phyloP scores from a whole-genome alignment of 257 asterid genomes.

The Capsicum baccatum region DNA sequence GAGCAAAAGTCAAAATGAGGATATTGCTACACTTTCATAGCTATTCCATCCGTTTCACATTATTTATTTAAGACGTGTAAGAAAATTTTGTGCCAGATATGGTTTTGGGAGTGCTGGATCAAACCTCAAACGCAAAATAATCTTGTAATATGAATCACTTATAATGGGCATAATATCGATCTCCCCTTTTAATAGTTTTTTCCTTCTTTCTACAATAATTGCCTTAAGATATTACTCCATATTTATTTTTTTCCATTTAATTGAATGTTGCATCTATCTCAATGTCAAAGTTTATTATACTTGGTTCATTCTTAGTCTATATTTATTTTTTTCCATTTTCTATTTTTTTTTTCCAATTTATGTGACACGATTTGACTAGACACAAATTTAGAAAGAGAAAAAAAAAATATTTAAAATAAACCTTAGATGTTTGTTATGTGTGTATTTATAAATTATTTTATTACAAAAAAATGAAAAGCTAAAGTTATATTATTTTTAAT shows the following conservation, averaged over 20 bases:
- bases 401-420: too few relatives aligned
- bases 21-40: background rate
- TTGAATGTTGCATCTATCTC: background rate
- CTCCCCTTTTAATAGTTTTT: too few relatives aligned
- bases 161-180: background rate
- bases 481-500: too few relatives aligned
- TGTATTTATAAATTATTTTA: too few relatives aligned
- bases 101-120: background rate
- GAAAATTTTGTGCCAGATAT: background rate
- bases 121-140: background rate
- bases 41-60: background rate
- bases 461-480: too few relatives aligned
- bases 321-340: background rate
- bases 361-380: background rate
- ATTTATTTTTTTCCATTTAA: too few relatives aligned
- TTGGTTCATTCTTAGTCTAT: background rate
- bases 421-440: too few relatives aligned
- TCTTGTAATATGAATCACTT: background rate
- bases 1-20: background rate
- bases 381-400: background rate
- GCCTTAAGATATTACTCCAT: background rate
- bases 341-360: accelerated
- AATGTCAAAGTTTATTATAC: background rate
- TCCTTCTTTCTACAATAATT: too few relatives aligned
- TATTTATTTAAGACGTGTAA: background rate